Evolutionary conservation across 2,329 filamentous ascomycete species (phyloP).

Genomic region (Colletotrichum theobromicola): DNA sequence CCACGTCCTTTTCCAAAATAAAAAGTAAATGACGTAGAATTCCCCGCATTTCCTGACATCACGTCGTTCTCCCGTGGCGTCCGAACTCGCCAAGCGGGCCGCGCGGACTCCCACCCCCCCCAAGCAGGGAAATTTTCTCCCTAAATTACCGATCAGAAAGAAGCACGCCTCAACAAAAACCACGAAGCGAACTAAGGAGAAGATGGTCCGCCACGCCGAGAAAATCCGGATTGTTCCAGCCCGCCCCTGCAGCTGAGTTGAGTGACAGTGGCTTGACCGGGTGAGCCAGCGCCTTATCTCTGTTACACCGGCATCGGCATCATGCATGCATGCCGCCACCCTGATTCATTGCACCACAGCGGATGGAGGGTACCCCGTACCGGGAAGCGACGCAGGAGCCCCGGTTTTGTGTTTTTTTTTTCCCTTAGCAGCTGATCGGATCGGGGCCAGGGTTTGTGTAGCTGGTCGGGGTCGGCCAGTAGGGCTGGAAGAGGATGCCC

Average conservation of each 20-base stretch:
- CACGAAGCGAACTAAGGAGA: not conserved
- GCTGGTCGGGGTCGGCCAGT: conserved; percentile 43
- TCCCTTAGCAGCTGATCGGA: conserved; percentile 20
- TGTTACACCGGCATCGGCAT: not conserved
- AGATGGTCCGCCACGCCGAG: not conserved
- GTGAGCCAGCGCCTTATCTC: not conserved
- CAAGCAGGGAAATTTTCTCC: not conserved
- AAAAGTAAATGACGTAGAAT: conserved; percentile 8
- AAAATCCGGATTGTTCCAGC: not conserved
- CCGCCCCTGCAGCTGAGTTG: not conserved
- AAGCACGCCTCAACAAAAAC: not conserved
- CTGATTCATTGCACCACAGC: not conserved
- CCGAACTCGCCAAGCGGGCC: not conserved
- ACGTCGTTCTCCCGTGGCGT: not conserved
- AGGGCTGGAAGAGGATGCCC: conserved; percentile 47
- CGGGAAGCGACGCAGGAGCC: not conserved
- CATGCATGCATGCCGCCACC: not conserved
- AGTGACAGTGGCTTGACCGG: no score
- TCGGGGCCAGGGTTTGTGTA: conserved; percentile 33
- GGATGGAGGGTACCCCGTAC: not conserved
- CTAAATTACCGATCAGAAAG: not conserved
- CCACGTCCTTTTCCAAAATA: no score
- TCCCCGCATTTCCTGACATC: conserved; percentile 6
- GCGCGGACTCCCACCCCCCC: conserved; percentile 8
- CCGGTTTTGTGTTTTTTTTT: not conserved